A percentile compares a stretch with the other conserved stretches of the same genome.
Evolutionary conservation across 345 rosid genomes (phyloP).

Genomic region (Kernera saxatilis): DNA sequence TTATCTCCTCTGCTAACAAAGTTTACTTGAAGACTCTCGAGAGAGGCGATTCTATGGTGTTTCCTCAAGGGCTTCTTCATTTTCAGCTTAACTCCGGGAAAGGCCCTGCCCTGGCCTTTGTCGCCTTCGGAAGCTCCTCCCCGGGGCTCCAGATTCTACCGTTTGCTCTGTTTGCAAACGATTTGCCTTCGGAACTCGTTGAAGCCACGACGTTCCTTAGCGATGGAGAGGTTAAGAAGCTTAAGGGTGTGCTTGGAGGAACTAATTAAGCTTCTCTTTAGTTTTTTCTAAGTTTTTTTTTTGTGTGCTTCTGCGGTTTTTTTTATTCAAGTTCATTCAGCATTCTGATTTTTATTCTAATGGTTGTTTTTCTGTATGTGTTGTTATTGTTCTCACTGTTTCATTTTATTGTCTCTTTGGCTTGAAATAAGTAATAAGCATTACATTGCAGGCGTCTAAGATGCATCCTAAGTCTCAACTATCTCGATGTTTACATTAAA

Average conservation of each 20-base stretch:
- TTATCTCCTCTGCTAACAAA: slow-evolving; percentile 59
- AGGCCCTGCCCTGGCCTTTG: slow-evolving; percentile 44
- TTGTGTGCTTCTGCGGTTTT: background rate
- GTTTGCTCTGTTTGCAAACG: slow-evolving; percentile 58
- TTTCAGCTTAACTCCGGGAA: slow-evolving; percentile 60
- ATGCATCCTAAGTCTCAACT: background rate
- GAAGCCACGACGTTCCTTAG: slow-evolving; percentile 59
- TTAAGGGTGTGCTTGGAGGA: slow-evolving; percentile 86
- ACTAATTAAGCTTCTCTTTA: slow-evolving; percentile 35
- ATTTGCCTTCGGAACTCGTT: slow-evolving; percentile 55
- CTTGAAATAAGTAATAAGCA: slow-evolving; percentile 14
- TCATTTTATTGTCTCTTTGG: background rate
- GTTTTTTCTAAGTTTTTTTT: background rate
- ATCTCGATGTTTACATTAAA: background rate
- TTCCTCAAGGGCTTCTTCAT: slow-evolving; percentile 74
- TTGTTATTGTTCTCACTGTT: background rate
- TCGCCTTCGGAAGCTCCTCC: slow-evolving; percentile 57
- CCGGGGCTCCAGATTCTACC: slow-evolving; percentile 77
- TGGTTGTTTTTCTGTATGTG: background rate
- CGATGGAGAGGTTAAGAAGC: slow-evolving; percentile 66
- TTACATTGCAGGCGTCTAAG: background rate
- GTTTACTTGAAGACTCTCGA: slow-evolving; percentile 50
- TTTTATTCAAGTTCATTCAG: slow-evolving; percentile 5
- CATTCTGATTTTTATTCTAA: background rate
- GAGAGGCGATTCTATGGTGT: slow-evolving; percentile 65